These are phyloP conservation scores for Lipomyces yarrowii DNA, from an alignment of 1,139 yeast species.

Conservation along the genomic window DNA sequence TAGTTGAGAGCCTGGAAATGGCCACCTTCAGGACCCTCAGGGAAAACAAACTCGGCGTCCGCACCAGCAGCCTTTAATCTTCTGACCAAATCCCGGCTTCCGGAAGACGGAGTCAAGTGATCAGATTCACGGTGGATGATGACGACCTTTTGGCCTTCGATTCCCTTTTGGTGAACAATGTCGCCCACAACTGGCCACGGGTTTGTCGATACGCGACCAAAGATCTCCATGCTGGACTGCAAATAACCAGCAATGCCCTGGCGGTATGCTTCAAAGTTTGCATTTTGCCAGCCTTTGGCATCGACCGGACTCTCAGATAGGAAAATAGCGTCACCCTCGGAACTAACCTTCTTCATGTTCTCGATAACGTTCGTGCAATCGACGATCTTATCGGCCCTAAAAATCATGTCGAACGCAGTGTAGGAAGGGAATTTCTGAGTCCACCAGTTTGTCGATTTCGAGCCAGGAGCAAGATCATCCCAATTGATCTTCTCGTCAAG, in stretches of 20 bases:
- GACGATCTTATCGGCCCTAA: slow-evolving; percentile 14
- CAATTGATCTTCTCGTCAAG: slow-evolving; percentile 22
- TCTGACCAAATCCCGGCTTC: slow-evolving; percentile 23
- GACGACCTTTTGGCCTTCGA: slow-evolving; percentile 23
- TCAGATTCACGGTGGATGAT: slow-evolving; percentile 28
- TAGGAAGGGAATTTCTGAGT: slow-evolving; percentile 21
- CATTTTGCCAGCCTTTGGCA: slow-evolving; percentile 28
- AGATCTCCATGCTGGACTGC: slow-evolving; percentile 28
- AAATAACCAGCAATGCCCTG: slow-evolving; percentile 28
- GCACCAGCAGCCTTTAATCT: slow-evolving; percentile 30
- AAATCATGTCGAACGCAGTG: slow-evolving; percentile 16
- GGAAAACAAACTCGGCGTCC: slow-evolving; percentile 24
- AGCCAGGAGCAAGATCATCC: slow-evolving; percentile 24
- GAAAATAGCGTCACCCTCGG: slow-evolving; percentile 23
- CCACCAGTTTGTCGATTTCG: slow-evolving; percentile 19
- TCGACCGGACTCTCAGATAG: slow-evolving; percentile 28
- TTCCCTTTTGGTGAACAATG: slow-evolving; percentile 20
- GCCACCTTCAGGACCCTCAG: slow-evolving; percentile 30
- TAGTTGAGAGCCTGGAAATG: slow-evolving; percentile 28
- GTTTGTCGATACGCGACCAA: slow-evolving; percentile 23
- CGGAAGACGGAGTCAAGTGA: slow-evolving; percentile 18
- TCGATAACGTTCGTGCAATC: slow-evolving; percentile 25
- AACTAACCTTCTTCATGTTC: slow-evolving; percentile 22
- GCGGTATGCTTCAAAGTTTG: slow-evolving; percentile 30
- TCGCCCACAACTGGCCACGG: slow-evolving; percentile 32